phyloP scores from a whole-genome alignment of 2,329 filamentous ascomycete genomes.

The Aaosphaeria pasadenensis region DNA sequence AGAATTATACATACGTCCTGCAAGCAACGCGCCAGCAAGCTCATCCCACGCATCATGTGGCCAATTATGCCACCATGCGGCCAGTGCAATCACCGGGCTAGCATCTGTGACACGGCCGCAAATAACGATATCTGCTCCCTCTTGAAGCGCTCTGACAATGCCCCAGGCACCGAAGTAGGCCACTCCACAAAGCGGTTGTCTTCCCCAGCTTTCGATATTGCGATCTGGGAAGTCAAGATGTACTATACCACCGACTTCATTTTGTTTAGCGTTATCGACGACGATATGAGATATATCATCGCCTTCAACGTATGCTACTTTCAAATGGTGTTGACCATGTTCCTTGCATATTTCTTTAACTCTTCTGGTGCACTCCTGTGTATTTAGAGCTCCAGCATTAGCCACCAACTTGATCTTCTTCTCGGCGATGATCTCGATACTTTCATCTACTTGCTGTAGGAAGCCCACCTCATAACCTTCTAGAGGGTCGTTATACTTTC shows the following conservation, averaged over 20 bases:
- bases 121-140: conserved; percentile 15
- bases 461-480: conserved; percentile 42
- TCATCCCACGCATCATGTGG: conserved; percentile 42
- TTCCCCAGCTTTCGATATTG: no score
- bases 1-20: conserved; percentile 25
- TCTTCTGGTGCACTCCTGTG: conserved; percentile 11
- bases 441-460: conserved; percentile 45
- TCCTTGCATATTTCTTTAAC: conserved; percentile 13
- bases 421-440: conserved; percentile 23
- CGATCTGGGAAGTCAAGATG: no score
- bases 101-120: conserved; percentile 13
- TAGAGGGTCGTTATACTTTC: conserved; percentile 39
- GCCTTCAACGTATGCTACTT: conserved; percentile 41
- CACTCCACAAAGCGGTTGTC: no score
- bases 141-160: conserved; percentile 6
- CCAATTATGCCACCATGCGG: conserved; percentile 55
- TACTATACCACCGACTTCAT: no score
- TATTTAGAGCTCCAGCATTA: conserved; percentile 21
- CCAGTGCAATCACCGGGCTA: conserved; percentile 47
- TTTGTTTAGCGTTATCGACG: no score
- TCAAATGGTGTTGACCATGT: conserved; percentile 11
- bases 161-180: conserved; percentile 45
- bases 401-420: conserved; percentile 20
- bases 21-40: conserved; percentile 49
- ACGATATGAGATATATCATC: conserved; percentile 13